Evolutionary conservation across 2,329 filamentous ascomycete species (phyloP), one percentile per base, ranked within the genome.

Genomic region (Beauveria scarabaeidicola): DNA sequence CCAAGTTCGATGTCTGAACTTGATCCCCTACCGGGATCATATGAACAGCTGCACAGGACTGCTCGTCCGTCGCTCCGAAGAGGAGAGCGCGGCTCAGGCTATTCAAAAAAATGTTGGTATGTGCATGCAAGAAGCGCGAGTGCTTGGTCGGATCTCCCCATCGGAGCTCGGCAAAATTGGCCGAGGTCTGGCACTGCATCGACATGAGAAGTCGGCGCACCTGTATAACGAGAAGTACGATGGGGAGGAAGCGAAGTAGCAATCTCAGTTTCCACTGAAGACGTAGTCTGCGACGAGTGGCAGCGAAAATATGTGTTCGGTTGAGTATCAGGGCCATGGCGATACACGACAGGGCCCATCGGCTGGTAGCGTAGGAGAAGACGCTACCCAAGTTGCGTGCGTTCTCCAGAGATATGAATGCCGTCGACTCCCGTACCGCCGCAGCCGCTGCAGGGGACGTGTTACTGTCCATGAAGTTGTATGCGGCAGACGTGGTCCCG

Each of bases 221-320:
- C 68, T 97, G 90, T 40, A 82, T 73, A 5, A 82, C 68, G 59
- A 96, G 85, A 0, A 92, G 75, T 5, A 87, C 43, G 46, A 96
- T 86, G 0, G 91, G 90, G 3, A 86, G 69, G 36, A 87, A 75
- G 55, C 92, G 88, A 15, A 96, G 72, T 8, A 85, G 71, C 4
- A 95, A 73, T 47, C 91, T 85, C 55, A 87, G 76, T 40, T 85
- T 81, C 85, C 90, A 93, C 59, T 82, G 81, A 2, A 97, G 78
- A 10, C 82, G 81, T n/a, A 97, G 78, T 57, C 89, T 85, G 57
- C 92, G 83, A 63, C 94, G 82, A 15, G 91, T 93, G 0, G 92
- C 93, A 46, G 91, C 93, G 73, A 96, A 97, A 66, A 97, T 94
- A 61, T 92, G 87, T 7, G 94, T 95, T 60, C 94, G 85, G 70